These are phyloP conservation scores for Globisporangium recalcitrans DNA, from an alignment of 352 stramenopile species.

Conservation along the genomic window DNA sequence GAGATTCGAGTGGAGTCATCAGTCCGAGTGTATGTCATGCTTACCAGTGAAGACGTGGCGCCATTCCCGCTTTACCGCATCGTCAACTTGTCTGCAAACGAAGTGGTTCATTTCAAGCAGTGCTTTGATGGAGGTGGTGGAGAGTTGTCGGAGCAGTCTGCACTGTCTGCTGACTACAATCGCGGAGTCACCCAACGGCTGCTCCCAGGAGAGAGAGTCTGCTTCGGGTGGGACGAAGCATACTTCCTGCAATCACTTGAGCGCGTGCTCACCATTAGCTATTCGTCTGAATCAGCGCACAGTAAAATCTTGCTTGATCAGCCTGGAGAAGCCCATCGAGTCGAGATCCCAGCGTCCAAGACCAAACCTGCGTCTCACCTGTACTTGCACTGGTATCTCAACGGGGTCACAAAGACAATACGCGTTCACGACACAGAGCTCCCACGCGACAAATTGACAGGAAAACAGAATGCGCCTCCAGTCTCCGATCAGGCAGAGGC, in stretches of 20 bases:
- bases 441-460: slow-evolving; percentile 58
- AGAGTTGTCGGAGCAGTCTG: slow-evolving; percentile 41
- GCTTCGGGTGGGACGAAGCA: slow-evolving; percentile 84
- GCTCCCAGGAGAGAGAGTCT: slow-evolving; percentile 60
- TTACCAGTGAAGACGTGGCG: slow-evolving; percentile 63
- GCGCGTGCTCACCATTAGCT: slow-evolving; percentile 56
- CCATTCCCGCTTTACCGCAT: slow-evolving; percentile 72
- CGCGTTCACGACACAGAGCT: slow-evolving; percentile 65
- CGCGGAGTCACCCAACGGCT: slow-evolving; percentile 65
- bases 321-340: slow-evolving; percentile 49
- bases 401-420: slow-evolving; percentile 80
- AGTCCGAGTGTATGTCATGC: slow-evolving; percentile 67
- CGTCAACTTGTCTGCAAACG: slow-evolving; percentile 63
- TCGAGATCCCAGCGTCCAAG: slow-evolving; percentile 51
- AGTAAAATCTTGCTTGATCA: slow-evolving; percentile 74
- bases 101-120: slow-evolving; percentile 81
- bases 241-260: slow-evolving; percentile 70
- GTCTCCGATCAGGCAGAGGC: slow-evolving; percentile 9
- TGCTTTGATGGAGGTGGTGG: slow-evolving; percentile 52
- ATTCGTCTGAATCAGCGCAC: slow-evolving; percentile 33
- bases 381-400: slow-evolving; percentile 78
- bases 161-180: slow-evolving; percentile 35
- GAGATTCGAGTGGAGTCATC: slow-evolving; percentile 72
- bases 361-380: slow-evolving; percentile 24
- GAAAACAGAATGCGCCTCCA: slow-evolving; percentile 29